Conservation (phyloP, 2,329 filamentous ascomycete genomes). For the Ophiostoma himal-ulmi region DNA sequence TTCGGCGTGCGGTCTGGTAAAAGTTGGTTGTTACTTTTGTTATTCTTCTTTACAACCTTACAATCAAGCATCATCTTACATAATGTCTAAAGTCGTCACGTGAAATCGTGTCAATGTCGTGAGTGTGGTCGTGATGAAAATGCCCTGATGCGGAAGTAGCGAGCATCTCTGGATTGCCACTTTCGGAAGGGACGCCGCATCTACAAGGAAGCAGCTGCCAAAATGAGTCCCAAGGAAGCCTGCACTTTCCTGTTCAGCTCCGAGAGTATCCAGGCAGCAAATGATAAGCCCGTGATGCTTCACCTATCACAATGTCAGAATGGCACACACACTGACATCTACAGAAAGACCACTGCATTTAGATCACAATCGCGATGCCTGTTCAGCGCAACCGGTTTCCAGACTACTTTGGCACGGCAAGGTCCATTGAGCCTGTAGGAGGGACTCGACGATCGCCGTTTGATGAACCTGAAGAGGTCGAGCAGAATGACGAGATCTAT, state of each 20-base stretch:
- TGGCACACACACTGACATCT: not conserved
- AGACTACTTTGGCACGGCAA: conserved; percentile 20
- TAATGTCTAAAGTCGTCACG: not conserved
- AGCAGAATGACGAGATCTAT: not conserved
- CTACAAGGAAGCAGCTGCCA: not conserved
- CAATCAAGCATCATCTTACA: not conserved
- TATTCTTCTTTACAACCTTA: not conserved
- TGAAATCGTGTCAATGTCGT: conserved; percentile 20
- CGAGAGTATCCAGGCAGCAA: not conserved
- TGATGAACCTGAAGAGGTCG: not conserved
- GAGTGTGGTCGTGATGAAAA: not conserved
- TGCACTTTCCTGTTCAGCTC: not conserved
- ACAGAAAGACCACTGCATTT: not conserved
- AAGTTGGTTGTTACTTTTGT: not conserved
- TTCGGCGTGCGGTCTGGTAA: not conserved
- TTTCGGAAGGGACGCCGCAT: not conserved
- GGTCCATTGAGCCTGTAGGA: conserved; percentile 7
- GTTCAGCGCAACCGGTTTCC: conserved; percentile 15
- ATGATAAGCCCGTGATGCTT: not conserved
- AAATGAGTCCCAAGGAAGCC: not conserved
- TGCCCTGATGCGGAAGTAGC: not conserved
- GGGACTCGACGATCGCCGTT: not conserved
- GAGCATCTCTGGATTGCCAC: not conserved
- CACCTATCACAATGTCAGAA: not conserved
- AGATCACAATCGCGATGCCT: not conserved